A percentile compares a stretch with the other conserved stretches of the same genome.
Conservation (phyloP, 805 yeast species). For the Lipomyces yamadae region DNA sequence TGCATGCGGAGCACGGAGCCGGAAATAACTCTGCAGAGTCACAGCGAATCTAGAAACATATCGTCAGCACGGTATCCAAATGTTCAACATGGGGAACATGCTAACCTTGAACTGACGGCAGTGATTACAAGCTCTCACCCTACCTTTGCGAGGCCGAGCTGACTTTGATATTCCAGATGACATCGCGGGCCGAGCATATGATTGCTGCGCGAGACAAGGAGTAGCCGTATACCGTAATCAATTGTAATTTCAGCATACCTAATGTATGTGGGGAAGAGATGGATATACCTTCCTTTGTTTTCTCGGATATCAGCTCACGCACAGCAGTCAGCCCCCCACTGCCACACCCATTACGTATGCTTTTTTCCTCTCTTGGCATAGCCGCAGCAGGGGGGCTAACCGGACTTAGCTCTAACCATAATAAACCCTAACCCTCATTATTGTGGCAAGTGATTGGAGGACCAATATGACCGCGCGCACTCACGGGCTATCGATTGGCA, state of each 20-base stretch:
- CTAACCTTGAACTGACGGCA: neutral
- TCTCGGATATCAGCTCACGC: too few relatives aligned
- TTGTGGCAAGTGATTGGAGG: too few relatives aligned
- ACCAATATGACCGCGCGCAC: too few relatives aligned
- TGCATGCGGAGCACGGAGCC: conserved; percentile 4
- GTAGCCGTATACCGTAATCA: neutral
- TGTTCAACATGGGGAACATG: neutral
- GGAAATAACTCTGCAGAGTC: conserved; percentile 4
- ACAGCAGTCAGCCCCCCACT: too few relatives aligned
- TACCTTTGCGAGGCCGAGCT: neutral
- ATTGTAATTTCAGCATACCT: neutral
- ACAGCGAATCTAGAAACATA: conserved; percentile 6
- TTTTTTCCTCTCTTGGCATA: too few relatives aligned
- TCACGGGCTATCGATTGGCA: too few relatives aligned
- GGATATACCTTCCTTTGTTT: too few relatives aligned
- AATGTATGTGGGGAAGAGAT: neutral
- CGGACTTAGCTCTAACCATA: too few relatives aligned
- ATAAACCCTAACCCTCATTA: too few relatives aligned
- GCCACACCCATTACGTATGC: too few relatives aligned
- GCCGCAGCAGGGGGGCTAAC: too few relatives aligned
- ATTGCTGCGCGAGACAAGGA: neutral
- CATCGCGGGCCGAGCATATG: neutral
- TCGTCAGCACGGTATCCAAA: neutral
- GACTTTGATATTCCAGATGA: neutral
- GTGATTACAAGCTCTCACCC: neutral